phyloP scores from a whole-genome alignment of 805 yeast genomes.

The Candida nitratophila region DNA sequence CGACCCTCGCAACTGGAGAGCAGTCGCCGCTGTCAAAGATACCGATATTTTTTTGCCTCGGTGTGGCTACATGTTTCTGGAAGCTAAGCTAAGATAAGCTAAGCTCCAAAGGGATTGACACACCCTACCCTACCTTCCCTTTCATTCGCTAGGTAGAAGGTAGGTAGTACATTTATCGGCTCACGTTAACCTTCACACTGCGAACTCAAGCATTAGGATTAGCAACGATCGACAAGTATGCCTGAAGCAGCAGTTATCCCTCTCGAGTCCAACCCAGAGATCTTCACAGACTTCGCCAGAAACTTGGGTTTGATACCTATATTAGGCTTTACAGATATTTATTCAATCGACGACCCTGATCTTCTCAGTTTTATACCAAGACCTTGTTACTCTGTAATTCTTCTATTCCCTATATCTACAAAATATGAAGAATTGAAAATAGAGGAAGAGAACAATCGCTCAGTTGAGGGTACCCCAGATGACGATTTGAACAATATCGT shows the following conservation, averaged over 20 bases:
- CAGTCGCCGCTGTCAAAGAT: too few species aligned
- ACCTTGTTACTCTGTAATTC: slow-evolving; percentile 68
- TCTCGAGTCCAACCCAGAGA: slow-evolving; percentile 82
- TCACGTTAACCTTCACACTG: too few species aligned
- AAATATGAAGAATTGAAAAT: slow-evolving; percentile 47
- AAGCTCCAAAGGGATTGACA: too few species aligned
- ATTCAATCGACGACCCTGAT: slow-evolving; percentile 80
- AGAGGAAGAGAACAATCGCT: slow-evolving; percentile 16
- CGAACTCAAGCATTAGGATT: too few species aligned
- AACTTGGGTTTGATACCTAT: slow-evolving; percentile 59
- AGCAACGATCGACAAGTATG: too few species aligned
- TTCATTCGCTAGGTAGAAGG: too few species aligned
- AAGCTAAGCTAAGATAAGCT: too few species aligned
- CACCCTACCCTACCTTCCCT: too few species aligned
- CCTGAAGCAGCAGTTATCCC: slow-evolving; percentile 64
- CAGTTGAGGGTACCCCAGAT: slow-evolving; percentile 11
- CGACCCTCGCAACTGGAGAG: too few species aligned
- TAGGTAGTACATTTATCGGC: too few species aligned
- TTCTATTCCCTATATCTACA: slow-evolving; percentile 74
- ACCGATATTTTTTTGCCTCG: too few species aligned
- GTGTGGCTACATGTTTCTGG: too few species aligned
- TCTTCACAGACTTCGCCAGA: slow-evolving; percentile 64
- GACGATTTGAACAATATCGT: slow-evolving; percentile 30
- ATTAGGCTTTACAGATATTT: slow-evolving; percentile 70
- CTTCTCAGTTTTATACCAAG: slow-evolving; percentile 72